phyloP scores from a whole-genome alignment of 2,329 filamentous ascomycete genomes.

The Fusarium domesticum region DNA sequence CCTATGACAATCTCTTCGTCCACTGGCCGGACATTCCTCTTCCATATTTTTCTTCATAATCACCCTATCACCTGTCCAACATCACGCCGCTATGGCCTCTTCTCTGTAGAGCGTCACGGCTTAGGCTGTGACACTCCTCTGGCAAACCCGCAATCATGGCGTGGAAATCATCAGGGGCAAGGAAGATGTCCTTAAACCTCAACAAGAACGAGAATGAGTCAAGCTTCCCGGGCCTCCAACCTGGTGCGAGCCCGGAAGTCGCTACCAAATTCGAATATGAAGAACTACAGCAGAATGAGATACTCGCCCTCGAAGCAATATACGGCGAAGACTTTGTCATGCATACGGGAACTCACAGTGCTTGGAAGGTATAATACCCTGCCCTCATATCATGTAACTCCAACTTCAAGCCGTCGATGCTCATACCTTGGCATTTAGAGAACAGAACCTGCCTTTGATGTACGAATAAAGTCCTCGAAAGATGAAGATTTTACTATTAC shows the following conservation, averaged over 20 bases:
- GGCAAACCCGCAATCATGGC: constrained; percentile 45
- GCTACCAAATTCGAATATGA: constrained; percentile 63
- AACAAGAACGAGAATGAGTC: constrained; percentile 44
- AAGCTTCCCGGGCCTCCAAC: constrained; percentile 51
- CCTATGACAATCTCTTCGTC: constrained; percentile 16
- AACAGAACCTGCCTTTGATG: constrained; percentile 78
- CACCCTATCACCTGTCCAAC: constrained; percentile 7
- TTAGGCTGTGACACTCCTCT: constrained; percentile 50
- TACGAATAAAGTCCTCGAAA: constrained; percentile 70
- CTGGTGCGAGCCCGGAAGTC: constrained; percentile 38
- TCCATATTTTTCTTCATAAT: constrained; percentile 11
- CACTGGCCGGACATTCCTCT: constrained; percentile 15
- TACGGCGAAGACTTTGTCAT: constrained; percentile 85
- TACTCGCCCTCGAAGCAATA: constrained; percentile 80
- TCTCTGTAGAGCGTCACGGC: constrained; percentile 50
- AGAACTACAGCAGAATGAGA: constrained; percentile 83
- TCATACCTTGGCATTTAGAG: constrained; percentile 54
- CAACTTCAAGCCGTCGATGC: constrained; percentile 15
- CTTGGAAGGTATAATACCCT: constrained; percentile 70
- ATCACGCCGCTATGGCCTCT: constrained; percentile 41
- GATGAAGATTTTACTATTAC: constrained; percentile 69
- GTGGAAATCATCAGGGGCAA: constrained; percentile 46
- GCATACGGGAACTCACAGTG: constrained; percentile 65
- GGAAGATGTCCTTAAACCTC: constrained; percentile 47
- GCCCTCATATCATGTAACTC: constrained; percentile 15